Evolutionary conservation across 768 basidiomycete species (phyloP).

Genomic region (Zangia roseola): DNA sequence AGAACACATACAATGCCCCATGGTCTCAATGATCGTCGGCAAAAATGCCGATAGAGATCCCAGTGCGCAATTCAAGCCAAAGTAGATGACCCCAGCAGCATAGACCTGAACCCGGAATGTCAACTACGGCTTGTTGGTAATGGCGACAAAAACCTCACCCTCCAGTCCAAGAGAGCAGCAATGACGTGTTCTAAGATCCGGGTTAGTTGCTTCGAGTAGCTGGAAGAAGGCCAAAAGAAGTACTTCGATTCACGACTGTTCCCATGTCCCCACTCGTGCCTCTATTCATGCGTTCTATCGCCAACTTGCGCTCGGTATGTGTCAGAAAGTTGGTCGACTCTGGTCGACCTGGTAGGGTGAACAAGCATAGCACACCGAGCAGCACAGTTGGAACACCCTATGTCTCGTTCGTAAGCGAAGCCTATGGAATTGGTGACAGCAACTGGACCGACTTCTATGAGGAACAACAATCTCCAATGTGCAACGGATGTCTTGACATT

Average conservation of each 20-base stretch:
- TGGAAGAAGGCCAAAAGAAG: neutral
- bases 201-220: neutral
- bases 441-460: slow-evolving; percentile 22
- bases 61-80: slow-evolving; percentile 47
- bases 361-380: slow-evolving; percentile 27
- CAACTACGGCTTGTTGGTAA: neutral
- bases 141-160: slow-evolving; percentile 18
- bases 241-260: slow-evolving; percentile 41
- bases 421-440: neutral
- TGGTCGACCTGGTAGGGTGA: slow-evolving; percentile 31
- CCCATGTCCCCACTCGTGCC: slow-evolving; percentile 44
- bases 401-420: neutral
- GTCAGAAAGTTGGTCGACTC: slow-evolving; percentile 36
- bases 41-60: slow-evolving; percentile 53
- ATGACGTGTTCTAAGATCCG: slow-evolving; percentile 36
- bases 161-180: slow-evolving; percentile 49
- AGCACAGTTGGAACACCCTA: slow-evolving; percentile 57
- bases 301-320: slow-evolving; percentile 32
- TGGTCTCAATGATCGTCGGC: slow-evolving; percentile 53
- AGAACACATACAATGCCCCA: slow-evolving; percentile 42
- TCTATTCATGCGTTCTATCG: slow-evolving; percentile 37
- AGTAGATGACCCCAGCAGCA: slow-evolving; percentile 46
- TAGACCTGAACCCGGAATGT: slow-evolving; percentile 34
- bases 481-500: slow-evolving; percentile 37
- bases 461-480: slow-evolving; percentile 40